phyloP scores from a whole-genome alignment of 2,329 filamentous ascomycete genomes.

The Alternaria arbusti region DNA sequence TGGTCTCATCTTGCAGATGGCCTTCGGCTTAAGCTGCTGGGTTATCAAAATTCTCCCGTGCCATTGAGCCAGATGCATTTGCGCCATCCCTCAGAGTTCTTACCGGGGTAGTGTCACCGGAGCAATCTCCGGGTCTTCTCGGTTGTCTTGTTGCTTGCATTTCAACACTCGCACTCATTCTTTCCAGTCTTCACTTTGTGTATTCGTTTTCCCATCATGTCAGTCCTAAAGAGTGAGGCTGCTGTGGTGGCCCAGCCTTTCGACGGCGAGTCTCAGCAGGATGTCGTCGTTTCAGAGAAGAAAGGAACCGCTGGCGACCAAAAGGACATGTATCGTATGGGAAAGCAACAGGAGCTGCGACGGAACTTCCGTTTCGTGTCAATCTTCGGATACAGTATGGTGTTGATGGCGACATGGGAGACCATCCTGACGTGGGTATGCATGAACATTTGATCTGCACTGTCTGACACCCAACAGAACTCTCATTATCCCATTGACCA shows the following conservation, averaged over 20 bases:
- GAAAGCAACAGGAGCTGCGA: slow-evolving; percentile 34
- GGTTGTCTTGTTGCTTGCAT: neutral
- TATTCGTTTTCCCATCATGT: neutral
- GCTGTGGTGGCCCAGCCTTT: neutral
- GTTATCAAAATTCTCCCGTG: neutral
- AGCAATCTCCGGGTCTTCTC: no score
- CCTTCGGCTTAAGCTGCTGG: neutral
- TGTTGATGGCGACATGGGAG: slow-evolving; percentile 40
- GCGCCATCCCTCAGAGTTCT: neutral
- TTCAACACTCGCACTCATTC: neutral
- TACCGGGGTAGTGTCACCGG: no score
- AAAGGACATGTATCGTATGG: slow-evolving; percentile 38
- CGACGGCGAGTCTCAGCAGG: neutral
- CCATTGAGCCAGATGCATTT: neutral
- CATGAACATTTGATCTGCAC: no score
- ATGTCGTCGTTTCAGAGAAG: neutral
- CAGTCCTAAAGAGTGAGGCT: neutral
- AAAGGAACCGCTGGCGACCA: slow-evolving; percentile 18
- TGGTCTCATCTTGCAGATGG: neutral
- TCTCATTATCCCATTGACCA: slow-evolving; percentile 26
- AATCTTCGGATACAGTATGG: slow-evolving; percentile 35
- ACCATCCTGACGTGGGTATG: slow-evolving; percentile 21
- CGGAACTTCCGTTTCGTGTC: slow-evolving; percentile 36
- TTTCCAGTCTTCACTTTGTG: neutral
- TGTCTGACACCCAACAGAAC: slow-evolving; percentile 16